Base-by-base conservation (phyloP, 2,329 filamentous ascomycete species). In the Xylogone sp. region DNA sequence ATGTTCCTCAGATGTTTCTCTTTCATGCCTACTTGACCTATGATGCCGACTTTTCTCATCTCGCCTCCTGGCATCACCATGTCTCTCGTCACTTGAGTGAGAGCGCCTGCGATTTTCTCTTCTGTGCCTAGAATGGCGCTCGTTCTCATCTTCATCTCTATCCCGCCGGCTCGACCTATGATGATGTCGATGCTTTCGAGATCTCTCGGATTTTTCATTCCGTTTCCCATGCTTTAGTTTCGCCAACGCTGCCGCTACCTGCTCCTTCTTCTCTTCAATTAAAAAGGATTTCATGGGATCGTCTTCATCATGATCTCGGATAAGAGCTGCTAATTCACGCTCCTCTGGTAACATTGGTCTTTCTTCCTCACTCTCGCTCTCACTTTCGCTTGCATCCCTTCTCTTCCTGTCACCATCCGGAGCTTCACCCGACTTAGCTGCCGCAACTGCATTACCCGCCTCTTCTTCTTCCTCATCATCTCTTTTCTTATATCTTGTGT, bases 211-310 rank as follows among this genome's bases (percentile, higher is more conserved):
- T 43, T 59, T 64, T 27, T 59, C 55, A 2, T 50, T 39, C 29
- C 56, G 55, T 39, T 59, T 60, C 21, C 51, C 49, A 22, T 44
- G 51, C 71, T 76, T 75, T 48, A 78, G 66, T 59, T 71, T 78
- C 56, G 76, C 75, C 59, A 88, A 70, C 2, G 90, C 92, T 53
- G 81, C 79, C 50, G 87, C 83, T 12, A 96, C 81, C 67, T 96
- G 90, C 66, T 90, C 90, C 70, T 88, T 91, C 78, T 97, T 97
- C 71, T 96, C 88, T 57, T 93, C 82, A 48, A 97, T 84, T 57
- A 97, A 67, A 62, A 89, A 97, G 34, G 83, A 84, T 71, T 96
- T 97, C 94, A 99, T 99, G 0, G 94, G 94, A 68, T 99, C 94
- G 55, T 97, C 93, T 21, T 97, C 92, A 58, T 97, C 94, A 57